phyloP scores from a whole-genome alignment of 2,329 filamentous ascomycete species.

The Geosmithia putterillii region DNA sequence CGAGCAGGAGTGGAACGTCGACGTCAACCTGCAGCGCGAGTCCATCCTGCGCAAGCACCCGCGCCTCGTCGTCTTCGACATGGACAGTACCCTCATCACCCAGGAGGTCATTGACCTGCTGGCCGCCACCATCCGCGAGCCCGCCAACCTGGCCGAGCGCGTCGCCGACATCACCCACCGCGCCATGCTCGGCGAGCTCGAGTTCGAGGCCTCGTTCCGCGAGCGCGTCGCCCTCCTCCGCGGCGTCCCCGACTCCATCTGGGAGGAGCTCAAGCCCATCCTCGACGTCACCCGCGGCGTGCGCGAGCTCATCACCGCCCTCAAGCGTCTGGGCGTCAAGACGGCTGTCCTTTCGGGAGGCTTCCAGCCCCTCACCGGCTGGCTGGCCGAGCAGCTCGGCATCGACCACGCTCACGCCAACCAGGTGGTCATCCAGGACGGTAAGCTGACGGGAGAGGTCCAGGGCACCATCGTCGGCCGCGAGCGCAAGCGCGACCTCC shows the following conservation, averaged over 20 bases:
- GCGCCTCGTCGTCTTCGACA: constrained; percentile 88
- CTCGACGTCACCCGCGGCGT: constrained; percentile 78
- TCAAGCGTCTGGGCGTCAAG: constrained; percentile 72
- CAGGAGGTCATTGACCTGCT: constrained; percentile 97
- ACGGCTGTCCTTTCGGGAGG: constrained; percentile 87
- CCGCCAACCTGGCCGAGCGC: constrained; percentile 60
- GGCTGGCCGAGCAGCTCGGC: constrained; percentile 69
- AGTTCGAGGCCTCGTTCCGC: constrained; percentile 75
- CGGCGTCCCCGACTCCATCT: constrained; percentile 68
- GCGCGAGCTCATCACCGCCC: constrained; percentile 55
- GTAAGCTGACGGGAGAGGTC: constrained; percentile 58
- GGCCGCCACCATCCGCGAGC: constrained; percentile 60
- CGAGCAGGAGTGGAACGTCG: constrained; percentile 80
- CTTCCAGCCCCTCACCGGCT: constrained; percentile 78
- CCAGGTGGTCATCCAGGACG: constrained; percentile 55
- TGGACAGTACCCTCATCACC: constrained; percentile 95
- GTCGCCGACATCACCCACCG: constrained; percentile 85
- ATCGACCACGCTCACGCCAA: constrained; percentile 87
- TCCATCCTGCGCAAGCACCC: constrained; percentile 67
- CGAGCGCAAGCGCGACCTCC: constrained; percentile 59
- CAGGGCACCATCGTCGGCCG: constrained; percentile 63
- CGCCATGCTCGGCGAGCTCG: constrained; percentile 91
- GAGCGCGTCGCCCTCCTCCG: constrained; percentile 71
- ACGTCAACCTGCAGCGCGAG: constrained; percentile 67
- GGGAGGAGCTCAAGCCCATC: constrained; percentile 60